Percentiles rank a stretch among this genome's conserved stretches.
Evolutionary conservation across 805 yeast genomes (phyloP).

Genomic region (Sporopachydermia lactativora): DNA sequence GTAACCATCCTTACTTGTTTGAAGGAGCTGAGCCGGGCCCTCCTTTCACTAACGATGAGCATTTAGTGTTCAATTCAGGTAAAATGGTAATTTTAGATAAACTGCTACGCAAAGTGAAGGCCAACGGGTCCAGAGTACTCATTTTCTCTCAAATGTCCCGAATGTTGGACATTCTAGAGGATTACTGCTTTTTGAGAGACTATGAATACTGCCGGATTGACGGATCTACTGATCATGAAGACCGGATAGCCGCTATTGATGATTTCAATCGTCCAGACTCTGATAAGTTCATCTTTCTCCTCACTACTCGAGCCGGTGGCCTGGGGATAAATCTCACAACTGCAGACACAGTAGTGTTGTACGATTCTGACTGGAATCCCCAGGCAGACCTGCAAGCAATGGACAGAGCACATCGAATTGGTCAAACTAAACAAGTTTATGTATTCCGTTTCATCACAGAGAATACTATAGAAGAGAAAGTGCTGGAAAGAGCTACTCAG

Average conservation of each 20-base stretch:
- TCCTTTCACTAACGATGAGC: constrained; percentile 92
- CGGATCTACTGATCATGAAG: constrained; percentile 88
- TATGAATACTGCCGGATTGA: constrained; percentile 86
- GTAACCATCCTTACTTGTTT: constrained; percentile 92
- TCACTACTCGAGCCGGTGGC: constrained; percentile 96
- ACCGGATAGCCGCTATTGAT: constrained; percentile 83
- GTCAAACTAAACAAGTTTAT: constrained; percentile 90
- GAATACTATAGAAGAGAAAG: constrained; percentile 92
- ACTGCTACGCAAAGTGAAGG: constrained; percentile 53
- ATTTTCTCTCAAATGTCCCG: constrained; percentile 93
- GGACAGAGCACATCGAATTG: constrained; percentile 97
- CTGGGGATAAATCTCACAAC: constrained; percentile 85
- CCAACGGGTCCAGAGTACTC: constrained; percentile 76
- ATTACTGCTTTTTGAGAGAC: constrained; percentile 75
- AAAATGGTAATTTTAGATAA: constrained; percentile 85
- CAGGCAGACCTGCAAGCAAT: constrained; percentile 96
- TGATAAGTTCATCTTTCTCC: constrained; percentile 66
- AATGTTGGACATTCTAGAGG: constrained; percentile 78
- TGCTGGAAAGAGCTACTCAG: constrained; percentile 90
- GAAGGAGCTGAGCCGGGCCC: constrained; percentile 99
- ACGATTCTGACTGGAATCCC: constrained; percentile 96
- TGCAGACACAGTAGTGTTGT: constrained; percentile 81
- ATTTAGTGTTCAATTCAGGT: constrained; percentile 78
- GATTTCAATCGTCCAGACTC: constrained; percentile 77
- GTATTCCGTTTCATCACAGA: constrained; percentile 92